These are phyloP conservation scores for Lotus japonicus DNA, from an alignment of 306 rosid genomes.

Conservation along the genomic window DNA sequence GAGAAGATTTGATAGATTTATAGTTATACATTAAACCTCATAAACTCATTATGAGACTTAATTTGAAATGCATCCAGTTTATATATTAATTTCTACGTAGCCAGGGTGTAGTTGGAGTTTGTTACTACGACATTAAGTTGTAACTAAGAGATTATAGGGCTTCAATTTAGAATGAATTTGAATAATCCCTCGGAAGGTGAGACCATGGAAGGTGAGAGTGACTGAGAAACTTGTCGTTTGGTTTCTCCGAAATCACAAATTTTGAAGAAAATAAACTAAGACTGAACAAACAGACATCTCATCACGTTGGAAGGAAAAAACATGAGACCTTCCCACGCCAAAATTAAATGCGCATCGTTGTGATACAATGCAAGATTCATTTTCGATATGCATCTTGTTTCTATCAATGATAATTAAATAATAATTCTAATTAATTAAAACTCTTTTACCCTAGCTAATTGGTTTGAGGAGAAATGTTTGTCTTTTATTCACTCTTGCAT, in stretches of 20 bases:
- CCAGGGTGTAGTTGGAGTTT: too few species aligned
- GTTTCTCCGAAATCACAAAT: conserved; percentile 31
- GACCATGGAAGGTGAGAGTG: conserved; percentile 28
- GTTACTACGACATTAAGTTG: too few species aligned
- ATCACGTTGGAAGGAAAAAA: conserved; percentile 54
- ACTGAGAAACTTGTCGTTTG: conserved; percentile 27
- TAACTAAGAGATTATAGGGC: neutral
- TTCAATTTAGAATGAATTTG: conserved; percentile 14
- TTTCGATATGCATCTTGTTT: conserved; percentile 44
- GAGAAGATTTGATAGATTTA: too few species aligned
- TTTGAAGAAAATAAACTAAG: conserved; percentile 37
- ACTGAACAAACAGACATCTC: conserved; percentile 74
- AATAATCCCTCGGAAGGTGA: conserved; percentile 29
- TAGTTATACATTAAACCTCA: too few species aligned
- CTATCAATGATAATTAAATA: neutral
- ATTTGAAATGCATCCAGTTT: too few species aligned
- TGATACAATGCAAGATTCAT: conserved; percentile 43
- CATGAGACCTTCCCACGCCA: conserved; percentile 53
- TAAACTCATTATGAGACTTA: too few species aligned
- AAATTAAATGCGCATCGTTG: conserved; percentile 66
- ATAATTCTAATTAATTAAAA: too few species aligned
- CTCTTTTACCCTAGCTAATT: too few species aligned
- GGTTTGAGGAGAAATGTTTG: too few species aligned
- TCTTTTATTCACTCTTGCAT: too few species aligned
- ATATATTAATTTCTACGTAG: too few species aligned